Evolutionary conservation across 352 stramenopile species (phyloP), one percentile per base, ranked within the genome.

Genomic region (Globisporangium sylvaticum): DNA sequence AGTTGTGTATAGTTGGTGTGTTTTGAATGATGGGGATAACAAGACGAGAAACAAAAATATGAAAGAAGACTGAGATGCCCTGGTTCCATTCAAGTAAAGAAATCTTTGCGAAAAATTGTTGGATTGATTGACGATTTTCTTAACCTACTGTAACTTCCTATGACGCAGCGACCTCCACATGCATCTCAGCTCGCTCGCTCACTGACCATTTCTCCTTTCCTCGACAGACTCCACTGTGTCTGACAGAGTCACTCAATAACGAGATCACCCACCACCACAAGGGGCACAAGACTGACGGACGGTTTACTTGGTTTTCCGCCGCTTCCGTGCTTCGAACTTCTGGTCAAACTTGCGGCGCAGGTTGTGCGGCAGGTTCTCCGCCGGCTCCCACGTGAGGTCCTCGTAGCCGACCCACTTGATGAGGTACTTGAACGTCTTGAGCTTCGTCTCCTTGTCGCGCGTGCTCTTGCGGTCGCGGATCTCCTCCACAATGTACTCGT

Each of bases 371-470:
- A 94, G 58, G 69, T 94, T 94, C 31, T 90, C 79, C 0, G 82
- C 77, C 0, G 85, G 85, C 56, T 94, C 85, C 85, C 85, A 94
- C 54, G 85, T 94, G 64, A 79, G 67, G 7, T 94, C 83, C 8
- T 91, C 83, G 74, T 94, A 94, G 64, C 86, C 84, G 48, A 94
- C 79, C 86, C 86, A 94, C 70, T 92, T 92, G 71, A 94, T 84
- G n/a, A 88, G 77, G 74, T 92, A 94, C 72, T 91, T 78, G 65
- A 89, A 80, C 29, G 73, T 88, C 72, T 90, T 90, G 62, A 94
- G 79, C 50, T 71, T 77, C 48, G 82, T 94, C 25, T 76, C 55
- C 46, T 79, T 76, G 74, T 94, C 84, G 56, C 82, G 83, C 65
- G 87, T 81, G 27, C 73, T 67, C 62, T 67, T 88, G 48, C 83